phyloP scores from a whole-genome alignment of 2,329 filamentous ascomycete species.

The Lasiodiplodia citricola region DNA sequence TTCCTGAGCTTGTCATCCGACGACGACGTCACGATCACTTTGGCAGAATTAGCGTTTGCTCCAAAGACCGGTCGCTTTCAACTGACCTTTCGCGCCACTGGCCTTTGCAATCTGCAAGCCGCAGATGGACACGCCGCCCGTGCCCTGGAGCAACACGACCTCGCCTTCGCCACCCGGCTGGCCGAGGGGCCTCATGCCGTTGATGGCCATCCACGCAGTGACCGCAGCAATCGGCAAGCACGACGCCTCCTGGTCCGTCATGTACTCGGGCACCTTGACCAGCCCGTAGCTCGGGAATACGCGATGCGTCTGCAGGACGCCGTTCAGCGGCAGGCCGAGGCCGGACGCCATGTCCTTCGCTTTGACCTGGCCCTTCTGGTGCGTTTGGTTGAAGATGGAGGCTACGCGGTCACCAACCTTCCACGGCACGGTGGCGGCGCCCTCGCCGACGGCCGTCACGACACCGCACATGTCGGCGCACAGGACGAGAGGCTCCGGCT shows the following conservation, averaged over 20 bases:
- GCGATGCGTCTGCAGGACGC: constrained; percentile 64
- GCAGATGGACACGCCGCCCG: constrained; percentile 50
- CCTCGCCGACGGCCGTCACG: constrained; percentile 57
- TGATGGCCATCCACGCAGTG: constrained; percentile 70
- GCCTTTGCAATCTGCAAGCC: constrained; percentile 49
- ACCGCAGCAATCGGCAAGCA: constrained; percentile 66
- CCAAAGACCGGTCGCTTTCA: neutral
- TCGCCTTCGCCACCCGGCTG: constrained; percentile 51
- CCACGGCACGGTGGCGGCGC: constrained; percentile 50
- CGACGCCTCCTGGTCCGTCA: constrained; percentile 64
- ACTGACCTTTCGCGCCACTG: constrained; percentile 45
- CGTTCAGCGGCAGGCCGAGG: constrained; percentile 65
- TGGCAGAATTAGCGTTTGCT: constrained; percentile 7
- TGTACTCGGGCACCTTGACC: constrained; percentile 61
- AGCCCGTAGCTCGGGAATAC: constrained; percentile 64
- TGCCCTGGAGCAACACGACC: constrained; percentile 50
- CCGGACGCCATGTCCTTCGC: constrained; percentile 61
- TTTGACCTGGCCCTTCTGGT: constrained; percentile 64
- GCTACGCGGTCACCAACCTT: constrained; percentile 69
- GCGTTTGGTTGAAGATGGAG: constrained; percentile 65
- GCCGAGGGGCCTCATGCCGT: constrained; percentile 62
- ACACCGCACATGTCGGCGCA: constrained; percentile 74
- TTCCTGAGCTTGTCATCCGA: constrained; percentile 38
- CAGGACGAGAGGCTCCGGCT: constrained; percentile 58
- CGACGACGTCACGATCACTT: constrained; percentile 49